Conservation (phyloP, 2,329 filamentous ascomycete genomes). For the Cytospora schulzeri region DNA sequence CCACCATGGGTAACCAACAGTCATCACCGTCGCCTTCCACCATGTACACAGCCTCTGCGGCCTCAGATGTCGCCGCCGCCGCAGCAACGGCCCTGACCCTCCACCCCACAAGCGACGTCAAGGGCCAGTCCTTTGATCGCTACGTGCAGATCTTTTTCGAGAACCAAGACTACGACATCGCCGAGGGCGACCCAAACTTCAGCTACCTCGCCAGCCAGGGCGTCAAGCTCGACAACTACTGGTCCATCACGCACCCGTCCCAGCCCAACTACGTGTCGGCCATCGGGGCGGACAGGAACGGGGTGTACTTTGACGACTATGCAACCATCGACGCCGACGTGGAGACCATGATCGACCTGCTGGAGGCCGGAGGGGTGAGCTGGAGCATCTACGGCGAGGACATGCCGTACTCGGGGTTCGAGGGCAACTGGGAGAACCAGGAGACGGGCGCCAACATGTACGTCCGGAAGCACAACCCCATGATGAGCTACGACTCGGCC, state of each 20-base stretch:
- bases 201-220: constrained; percentile 54
- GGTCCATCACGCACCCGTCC: constrained; percentile 60
- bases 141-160: constrained; percentile 64
- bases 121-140: constrained; percentile 58
- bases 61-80: constrained; percentile 40
- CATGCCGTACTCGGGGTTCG: constrained; percentile 51
- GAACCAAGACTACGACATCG: constrained; percentile 56
- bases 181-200: constrained; percentile 50
- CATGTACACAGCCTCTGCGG: constrained; percentile 34
- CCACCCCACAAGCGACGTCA: constrained; percentile 47
- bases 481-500: constrained; percentile 38
- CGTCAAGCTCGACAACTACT: constrained; percentile 56
- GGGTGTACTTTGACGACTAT: constrained; percentile 56
- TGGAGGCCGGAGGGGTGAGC: constrained; percentile 49
- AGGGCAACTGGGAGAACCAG: constrained; percentile 55
- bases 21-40: constrained; percentile 22
- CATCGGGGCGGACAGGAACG: constrained; percentile 58
- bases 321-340: constrained; percentile 44
- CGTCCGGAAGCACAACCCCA: constrained; percentile 64
- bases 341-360: constrained; percentile 52
- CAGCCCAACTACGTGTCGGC: constrained; percentile 65
- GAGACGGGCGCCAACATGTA: constrained; percentile 60
- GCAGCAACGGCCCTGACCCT: constrained; percentile 47
- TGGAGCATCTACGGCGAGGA: constrained; percentile 59
- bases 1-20: constrained; percentile 23